These are phyloP conservation scores for Blastobotrys ciferrii DNA, from an alignment of 1,139 yeast genomes.

Conservation along the genomic window DNA sequence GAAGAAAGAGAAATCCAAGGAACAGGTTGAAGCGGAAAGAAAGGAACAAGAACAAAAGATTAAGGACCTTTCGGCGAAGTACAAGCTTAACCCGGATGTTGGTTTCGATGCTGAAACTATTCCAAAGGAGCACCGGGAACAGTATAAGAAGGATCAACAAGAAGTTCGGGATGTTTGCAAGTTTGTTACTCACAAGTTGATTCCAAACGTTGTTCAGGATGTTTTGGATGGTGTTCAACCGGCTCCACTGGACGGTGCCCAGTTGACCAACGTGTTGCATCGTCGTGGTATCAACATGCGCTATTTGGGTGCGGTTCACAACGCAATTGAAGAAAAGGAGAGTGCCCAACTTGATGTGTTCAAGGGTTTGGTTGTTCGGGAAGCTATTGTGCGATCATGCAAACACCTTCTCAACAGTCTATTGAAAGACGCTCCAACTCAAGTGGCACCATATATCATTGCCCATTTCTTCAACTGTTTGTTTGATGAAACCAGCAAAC, in stretches of 20 bases:
- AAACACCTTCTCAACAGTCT: constrained; percentile 68
- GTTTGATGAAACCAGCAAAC: constrained; percentile 43
- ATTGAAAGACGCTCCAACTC: constrained; percentile 50
- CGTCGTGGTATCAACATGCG: constrained; percentile 84
- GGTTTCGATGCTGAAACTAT: constrained; percentile 43
- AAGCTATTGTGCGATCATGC: constrained; percentile 73
- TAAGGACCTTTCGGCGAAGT: constrained; percentile 55
- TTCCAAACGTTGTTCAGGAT: constrained; percentile 63
- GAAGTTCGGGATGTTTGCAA: constrained; percentile 66
- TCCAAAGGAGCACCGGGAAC: constrained; percentile 44
- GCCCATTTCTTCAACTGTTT: constrained; percentile 74
- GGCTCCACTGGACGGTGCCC: constrained; percentile 78
- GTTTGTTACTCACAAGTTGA: constrained; percentile 55
- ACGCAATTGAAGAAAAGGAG: constrained; percentile 18
- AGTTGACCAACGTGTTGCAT: constrained; percentile 68
- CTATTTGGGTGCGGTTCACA: constrained; percentile 59
- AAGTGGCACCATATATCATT: constrained; percentile 57
- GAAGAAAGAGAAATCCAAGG: constrained; percentile 49
- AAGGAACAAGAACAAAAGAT: constrained; percentile 38
- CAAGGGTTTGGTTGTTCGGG: constrained; percentile 53
- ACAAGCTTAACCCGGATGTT: constrained; percentile 77
- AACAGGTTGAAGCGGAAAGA: constrained; percentile 29
- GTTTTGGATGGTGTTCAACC: constrained; percentile 49
- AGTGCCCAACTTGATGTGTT: constrained; percentile 38
- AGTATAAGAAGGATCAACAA: constrained; percentile 52